Conservation (phyloP, 225 moss, liverwort and hornwort species). For the Physcomitrium patens region DNA sequence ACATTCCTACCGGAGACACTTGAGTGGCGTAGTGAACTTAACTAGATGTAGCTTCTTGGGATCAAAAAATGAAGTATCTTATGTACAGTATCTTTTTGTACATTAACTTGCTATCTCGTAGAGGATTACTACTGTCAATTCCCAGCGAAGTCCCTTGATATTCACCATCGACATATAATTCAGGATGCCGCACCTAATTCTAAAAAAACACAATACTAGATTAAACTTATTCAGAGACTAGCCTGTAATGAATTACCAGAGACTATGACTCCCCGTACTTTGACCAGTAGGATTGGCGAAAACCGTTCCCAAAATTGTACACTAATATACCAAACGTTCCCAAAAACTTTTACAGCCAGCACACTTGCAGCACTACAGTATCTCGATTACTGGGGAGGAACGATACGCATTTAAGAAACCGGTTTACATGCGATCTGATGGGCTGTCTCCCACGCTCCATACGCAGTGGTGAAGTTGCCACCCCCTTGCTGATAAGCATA, state of each 20-base stretch:
- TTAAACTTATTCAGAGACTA: no score
- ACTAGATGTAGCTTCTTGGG: no score
- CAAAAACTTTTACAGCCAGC: not conserved
- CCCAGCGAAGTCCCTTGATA: constrained; percentile 12
- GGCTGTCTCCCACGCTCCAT: constrained; percentile 73
- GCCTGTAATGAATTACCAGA: no score
- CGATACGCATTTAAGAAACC: not conserved
- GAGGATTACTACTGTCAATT: constrained; percentile 12
- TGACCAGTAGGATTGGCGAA: not conserved
- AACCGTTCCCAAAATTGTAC: constrained; percentile 5
- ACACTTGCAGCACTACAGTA: not conserved
- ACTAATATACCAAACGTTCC: constrained; percentile 1
- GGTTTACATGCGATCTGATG: constrained; percentile 31
- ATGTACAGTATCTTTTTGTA: constrained; percentile 7
- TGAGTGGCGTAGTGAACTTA: no score
- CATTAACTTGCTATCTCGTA: constrained; percentile 22
- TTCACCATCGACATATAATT: constrained; percentile 7
- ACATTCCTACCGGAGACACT: no score
- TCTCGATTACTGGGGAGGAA: not conserved
- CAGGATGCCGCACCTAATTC: no score
- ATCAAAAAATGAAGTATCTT: no score
- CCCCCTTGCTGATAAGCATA: constrained; percentile 75
- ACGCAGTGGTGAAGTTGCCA: constrained; percentile 74
- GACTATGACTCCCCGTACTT: constrained; percentile 20
- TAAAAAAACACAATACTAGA: not conserved